phyloP scores from a whole-genome alignment of 768 basidiomycete genomes.

The Phylloporus sp. region DNA sequence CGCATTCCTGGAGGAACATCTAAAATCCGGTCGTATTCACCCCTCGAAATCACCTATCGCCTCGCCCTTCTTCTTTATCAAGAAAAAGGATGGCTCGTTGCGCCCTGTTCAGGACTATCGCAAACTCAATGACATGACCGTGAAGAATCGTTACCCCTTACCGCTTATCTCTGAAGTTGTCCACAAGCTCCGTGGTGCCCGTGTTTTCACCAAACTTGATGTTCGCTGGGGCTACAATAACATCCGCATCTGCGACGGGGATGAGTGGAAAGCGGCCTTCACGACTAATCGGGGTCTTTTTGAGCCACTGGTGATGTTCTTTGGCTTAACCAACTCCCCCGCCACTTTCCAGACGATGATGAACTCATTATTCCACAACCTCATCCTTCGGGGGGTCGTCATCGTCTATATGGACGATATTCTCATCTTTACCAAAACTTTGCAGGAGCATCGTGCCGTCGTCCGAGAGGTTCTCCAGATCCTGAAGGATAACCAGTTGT shows the following conservation, averaged over 20 bases:
- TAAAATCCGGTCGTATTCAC: not conserved
- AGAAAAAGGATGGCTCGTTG: not conserved
- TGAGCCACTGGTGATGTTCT: not conserved
- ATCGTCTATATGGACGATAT: not conserved
- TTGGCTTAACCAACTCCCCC: not conserved
- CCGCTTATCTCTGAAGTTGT: not conserved
- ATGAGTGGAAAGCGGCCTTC: not conserved
- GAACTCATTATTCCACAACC: not conserved
- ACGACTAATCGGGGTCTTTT: not conserved
- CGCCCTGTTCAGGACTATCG: not conserved
- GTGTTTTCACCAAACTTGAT: not conserved
- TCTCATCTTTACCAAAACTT: not conserved
- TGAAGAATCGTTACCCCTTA: not conserved
- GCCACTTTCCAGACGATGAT: not conserved
- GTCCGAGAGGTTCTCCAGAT: not conserved
- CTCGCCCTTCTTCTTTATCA: not conserved
- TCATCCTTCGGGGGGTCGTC: not conserved
- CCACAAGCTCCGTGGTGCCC: not conserved
- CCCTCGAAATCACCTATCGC: not conserved
- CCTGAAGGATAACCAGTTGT: not conserved
- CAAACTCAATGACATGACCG: not conserved
- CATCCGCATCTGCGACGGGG: not conserved
- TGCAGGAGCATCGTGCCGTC: not conserved
- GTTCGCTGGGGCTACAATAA: not conserved
- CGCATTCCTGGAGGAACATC: not conserved